Base-by-base conservation (phyloP, 352 stramenopile genomes). In the Hyphochytrium catenoides region DNA sequence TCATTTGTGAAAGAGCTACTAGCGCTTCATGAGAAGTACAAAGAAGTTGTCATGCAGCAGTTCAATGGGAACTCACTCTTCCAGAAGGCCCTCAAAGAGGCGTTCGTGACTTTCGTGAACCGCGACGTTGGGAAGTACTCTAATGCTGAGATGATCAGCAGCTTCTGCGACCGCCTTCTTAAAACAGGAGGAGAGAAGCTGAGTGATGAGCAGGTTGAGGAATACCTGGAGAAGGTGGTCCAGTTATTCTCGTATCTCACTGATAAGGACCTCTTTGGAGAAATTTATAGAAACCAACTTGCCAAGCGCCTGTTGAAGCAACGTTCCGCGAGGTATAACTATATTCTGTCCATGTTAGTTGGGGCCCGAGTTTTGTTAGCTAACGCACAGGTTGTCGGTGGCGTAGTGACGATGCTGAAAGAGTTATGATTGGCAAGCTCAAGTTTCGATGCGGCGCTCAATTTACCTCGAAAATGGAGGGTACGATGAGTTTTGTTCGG, bases 391-490 rank as follows among this genome's bases (percentile, higher is more conserved):
- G n/a, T n/a, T n/a, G n/a, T n/a, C n/a, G n/a, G n/a, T n/a, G n/a
- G n/a, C n/a, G n/a, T n/a, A n/a, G n/a, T n/a, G 69, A 94, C 36
- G 90, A 98, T 58, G 75, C 86, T 0, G 92, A 99, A 52, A 85
- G 93, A 52, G 62, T 91, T 15, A 98, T 99, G 86, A 98, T 99
- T 52, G 77, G 78, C 36, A 98, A 98, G 59, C 64, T 99, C 16
- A 98, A 98, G 63, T 62, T 96, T 33, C 73, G 90, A 31, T 98
- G 90, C 50, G 92, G 92, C 48, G 87, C 88, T 8, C 90, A 98
- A 56, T 99, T 98, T 51, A 99, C 92, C 18, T 87, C 81, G 22
- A 89, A 92, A 59, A 97, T 98, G 90, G 92, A 99, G 57, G n/a
- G n/a, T n/a, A n/a, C n/a, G n/a, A n/a, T n/a, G n/a, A n/a, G n/a